Percentiles rank a stretch among this genome's conserved stretches.
These are phyloP conservation scores for Phanerochaete carnosa DNA, from an alignment of 768 basidiomycete genomes.

Conservation along the genomic window DNA sequence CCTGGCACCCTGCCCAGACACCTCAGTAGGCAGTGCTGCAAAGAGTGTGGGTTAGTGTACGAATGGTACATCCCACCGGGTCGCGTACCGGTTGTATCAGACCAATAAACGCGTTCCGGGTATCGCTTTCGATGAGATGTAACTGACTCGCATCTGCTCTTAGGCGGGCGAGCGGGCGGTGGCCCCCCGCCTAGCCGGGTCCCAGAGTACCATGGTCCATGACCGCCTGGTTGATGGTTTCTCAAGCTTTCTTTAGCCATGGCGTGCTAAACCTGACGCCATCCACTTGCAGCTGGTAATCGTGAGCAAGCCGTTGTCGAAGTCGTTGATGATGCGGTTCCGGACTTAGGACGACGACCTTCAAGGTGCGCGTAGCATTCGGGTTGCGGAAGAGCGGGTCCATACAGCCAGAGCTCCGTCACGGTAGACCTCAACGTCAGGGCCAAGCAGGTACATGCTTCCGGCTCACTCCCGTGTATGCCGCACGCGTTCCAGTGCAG, in stretches of 20 bases:
- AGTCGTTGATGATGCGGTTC: constrained; percentile 89
- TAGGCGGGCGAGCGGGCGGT: too few species aligned
- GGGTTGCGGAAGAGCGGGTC: constrained; percentile 89
- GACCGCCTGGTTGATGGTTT: constrained; percentile 87
- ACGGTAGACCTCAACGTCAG: constrained; percentile 90
- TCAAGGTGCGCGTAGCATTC: constrained; percentile 69
- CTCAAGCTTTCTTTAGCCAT: constrained; percentile 98
- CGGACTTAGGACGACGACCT: constrained; percentile 87
- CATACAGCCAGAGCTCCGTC: constrained; percentile 96
- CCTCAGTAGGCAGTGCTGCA: constrained; percentile 71
- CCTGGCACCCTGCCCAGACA: constrained; percentile 32
- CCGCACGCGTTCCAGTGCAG: too few species aligned
- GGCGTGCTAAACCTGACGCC: constrained; percentile 86
- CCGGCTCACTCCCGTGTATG: too few species aligned
- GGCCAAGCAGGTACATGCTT: too few species aligned
- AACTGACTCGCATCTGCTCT: constrained; percentile 67
- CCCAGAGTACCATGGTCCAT: constrained; percentile 68
- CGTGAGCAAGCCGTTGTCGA: constrained; percentile 78
- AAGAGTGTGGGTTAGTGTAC: not conserved
- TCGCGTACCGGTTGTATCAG: constrained; percentile 78
- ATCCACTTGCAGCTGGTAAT: constrained; percentile 99
- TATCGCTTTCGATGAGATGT: constrained; percentile 87
- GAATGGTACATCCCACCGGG: constrained; percentile 9
- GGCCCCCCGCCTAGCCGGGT: too few species aligned
- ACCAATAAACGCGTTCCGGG: constrained; percentile 98